Evolutionary conservation across 78 protist species (phyloP).

Genomic region (Dictyostelium brefeldianum): DNA sequence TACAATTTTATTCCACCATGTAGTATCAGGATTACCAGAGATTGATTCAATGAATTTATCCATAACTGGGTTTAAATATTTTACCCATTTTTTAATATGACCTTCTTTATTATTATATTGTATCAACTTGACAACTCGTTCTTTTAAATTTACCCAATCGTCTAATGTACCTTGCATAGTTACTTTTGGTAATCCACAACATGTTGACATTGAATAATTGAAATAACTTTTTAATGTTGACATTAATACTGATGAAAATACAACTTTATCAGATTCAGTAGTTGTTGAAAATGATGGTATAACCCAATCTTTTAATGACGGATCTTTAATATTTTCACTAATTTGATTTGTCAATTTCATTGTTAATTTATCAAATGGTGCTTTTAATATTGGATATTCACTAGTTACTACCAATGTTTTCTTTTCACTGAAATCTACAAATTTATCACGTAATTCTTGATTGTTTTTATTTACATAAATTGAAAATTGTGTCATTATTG

Average conservation of each 20-base stretch:
- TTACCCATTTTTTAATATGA: slow-evolving; percentile 47
- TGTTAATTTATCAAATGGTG: slow-evolving; percentile 22
- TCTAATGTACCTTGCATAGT: slow-evolving; percentile 49
- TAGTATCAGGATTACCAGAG: not conserved
- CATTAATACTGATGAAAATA: slow-evolving; percentile 15
- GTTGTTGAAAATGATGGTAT: slow-evolving; percentile 35
- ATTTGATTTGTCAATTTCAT: not conserved
- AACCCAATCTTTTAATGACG: slow-evolving; percentile 1
- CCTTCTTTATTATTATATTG: slow-evolving; percentile 7
- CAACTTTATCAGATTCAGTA: slow-evolving; percentile 22
- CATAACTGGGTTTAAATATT: slow-evolving; percentile 22
- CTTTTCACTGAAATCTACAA: not conserved
- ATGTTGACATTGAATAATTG: not conserved
- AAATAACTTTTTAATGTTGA: slow-evolving; percentile 42
- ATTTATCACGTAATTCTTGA: not conserved
- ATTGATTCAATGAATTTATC: slow-evolving; percentile 32
- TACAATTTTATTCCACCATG: slow-evolving; percentile 44
- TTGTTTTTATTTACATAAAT: not conserved
- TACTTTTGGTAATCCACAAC: slow-evolving; percentile 61
- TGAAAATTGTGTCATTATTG: not conserved
- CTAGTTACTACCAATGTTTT: not conserved
- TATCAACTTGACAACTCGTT: not conserved
- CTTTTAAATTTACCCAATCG: slow-evolving; percentile 29
- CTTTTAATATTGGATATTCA: not conserved
- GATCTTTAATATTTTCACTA: slow-evolving; percentile 17